Percentiles rank a stretch among this genome's conserved stretches.
Conservation (phyloP, 2,329 filamentous ascomycete species). For the Epichloe gansuensis region DNA sequence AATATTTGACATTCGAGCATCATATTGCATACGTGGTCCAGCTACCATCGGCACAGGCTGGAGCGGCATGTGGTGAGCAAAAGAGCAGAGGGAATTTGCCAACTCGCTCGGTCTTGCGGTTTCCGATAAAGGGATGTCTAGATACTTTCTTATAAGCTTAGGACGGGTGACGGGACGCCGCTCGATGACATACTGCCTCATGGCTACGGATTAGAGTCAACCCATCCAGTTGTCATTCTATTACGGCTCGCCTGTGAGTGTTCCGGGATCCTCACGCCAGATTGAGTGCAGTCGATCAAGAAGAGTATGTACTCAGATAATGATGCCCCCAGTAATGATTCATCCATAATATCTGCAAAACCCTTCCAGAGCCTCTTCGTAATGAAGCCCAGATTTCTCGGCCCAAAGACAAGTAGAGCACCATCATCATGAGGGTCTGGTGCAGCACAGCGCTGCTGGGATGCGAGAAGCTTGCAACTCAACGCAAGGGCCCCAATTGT, state of each 20-base stretch:
- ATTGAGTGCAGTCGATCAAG: no score
- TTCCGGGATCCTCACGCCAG: no score
- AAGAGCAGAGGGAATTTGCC: no score
- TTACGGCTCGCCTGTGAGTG: no score
- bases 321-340: not conserved
- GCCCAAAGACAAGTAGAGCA: not conserved
- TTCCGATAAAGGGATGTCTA: no score
- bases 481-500: slow-evolving; percentile 2
- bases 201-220: no score
- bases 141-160: no score
- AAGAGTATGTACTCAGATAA: not conserved
- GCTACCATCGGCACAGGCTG: not conserved
- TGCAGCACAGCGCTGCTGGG: not conserved
- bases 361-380: not conserved
- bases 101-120: no score
- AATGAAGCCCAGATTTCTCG: not conserved
- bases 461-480: not conserved
- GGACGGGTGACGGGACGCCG: no score
- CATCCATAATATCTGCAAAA: not conserved
- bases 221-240: no score
- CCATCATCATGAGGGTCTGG: not conserved
- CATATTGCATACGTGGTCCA: not conserved
- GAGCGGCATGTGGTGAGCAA: no score
- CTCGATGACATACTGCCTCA: no score
- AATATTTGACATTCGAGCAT: not conserved